Conservation (phyloP, 805 yeast genomes). For the Metschnikowia colocasiae region DNA sequence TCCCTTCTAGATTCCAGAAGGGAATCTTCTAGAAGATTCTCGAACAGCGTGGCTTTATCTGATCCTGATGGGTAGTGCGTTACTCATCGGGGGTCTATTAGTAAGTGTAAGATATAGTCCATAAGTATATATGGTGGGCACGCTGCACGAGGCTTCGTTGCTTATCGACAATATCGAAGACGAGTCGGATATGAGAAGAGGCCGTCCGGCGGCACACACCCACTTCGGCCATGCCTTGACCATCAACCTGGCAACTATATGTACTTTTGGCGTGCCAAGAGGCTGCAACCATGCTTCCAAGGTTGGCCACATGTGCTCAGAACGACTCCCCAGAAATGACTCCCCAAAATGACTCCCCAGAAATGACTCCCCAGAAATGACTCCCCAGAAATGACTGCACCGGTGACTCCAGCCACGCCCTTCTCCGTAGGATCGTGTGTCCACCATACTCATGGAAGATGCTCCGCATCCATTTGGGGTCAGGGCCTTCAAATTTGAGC, state of each 20-base stretch:
- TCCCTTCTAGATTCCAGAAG: too few species aligned
- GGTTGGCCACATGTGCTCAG: too few species aligned
- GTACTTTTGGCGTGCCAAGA: conserved; percentile 69
- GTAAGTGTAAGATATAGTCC: too few species aligned
- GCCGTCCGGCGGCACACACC: conserved; percentile 73
- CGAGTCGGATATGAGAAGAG: conserved; percentile 64
- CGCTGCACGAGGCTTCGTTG: conserved; percentile 35
- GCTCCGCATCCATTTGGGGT: conserved; percentile 80
- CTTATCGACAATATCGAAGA: conserved; percentile 88
- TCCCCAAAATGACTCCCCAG: too few species aligned
- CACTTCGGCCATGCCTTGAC: conserved; percentile 77
- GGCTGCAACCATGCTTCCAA: conserved; percentile 21
- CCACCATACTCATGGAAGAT: conserved; percentile 59
- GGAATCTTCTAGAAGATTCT: too few species aligned
- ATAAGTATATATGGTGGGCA: too few species aligned
- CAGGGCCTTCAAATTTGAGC: conserved; percentile 75
- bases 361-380: too few species aligned
- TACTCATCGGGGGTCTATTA: too few species aligned
- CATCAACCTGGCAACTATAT: conserved; percentile 78
- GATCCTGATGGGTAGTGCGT: too few species aligned
- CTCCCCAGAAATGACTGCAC: too few species aligned
- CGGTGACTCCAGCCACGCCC: background rate
- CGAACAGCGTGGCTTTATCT: too few species aligned
- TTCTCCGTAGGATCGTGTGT: conserved; percentile 2
- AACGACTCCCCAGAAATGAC: too few species aligned